phyloP scores from a whole-genome alignment of 1,139 yeast species.

The Geotrichum siamense region DNA sequence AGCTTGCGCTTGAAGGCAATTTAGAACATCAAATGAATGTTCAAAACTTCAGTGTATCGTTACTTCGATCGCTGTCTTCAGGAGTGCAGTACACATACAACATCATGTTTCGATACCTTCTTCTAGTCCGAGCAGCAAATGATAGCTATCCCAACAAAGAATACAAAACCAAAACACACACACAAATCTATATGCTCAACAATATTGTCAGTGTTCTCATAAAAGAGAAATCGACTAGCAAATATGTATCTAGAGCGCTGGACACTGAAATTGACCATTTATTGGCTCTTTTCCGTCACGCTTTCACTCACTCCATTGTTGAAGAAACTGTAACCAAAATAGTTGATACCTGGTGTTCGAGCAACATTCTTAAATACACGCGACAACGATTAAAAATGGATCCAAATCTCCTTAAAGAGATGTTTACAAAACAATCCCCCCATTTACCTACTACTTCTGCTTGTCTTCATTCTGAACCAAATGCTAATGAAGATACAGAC shows the following conservation, averaged over 20 bases:
- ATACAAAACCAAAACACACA: background rate
- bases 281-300: constrained; percentile 3
- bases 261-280: constrained; percentile 5
- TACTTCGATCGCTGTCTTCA: background rate
- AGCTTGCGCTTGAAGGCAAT: constrained; percentile 5
- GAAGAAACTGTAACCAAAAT: background rate
- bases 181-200: constrained; percentile 13
- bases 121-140: constrained; percentile 3
- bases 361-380: background rate
- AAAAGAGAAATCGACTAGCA: background rate
- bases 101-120: constrained; percentile 10
- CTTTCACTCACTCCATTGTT: background rate
- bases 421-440: background rate
- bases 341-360: constrained; percentile 4
- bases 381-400: background rate
- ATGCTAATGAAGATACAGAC: background rate
- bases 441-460: background rate
- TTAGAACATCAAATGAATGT: constrained; percentile 3
- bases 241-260: background rate
- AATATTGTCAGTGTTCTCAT: constrained; percentile 4
- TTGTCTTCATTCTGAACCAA: background rate
- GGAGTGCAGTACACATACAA: background rate
- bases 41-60: constrained; percentile 6
- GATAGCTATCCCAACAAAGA: background rate
- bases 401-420: background rate